phyloP scores from a whole-genome alignment of 441 rosid species.

The Euphorbia corollata region DNA sequence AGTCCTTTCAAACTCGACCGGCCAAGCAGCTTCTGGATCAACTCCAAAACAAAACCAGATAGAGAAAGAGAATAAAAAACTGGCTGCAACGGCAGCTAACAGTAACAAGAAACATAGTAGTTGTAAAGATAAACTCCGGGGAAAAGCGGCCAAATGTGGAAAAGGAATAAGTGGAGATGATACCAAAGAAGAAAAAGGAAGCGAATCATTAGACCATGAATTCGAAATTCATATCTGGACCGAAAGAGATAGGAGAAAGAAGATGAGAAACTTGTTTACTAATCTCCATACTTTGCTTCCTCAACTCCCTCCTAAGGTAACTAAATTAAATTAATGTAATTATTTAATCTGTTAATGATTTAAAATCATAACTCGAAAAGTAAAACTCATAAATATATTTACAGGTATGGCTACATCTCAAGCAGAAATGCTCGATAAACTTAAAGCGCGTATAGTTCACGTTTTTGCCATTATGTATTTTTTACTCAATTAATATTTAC shows the following conservation, averaged over 20 bases:
- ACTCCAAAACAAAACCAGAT: constrained; percentile 16
- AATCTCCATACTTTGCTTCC: constrained; percentile 79
- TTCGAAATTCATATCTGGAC: constrained; percentile 70
- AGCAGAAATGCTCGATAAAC: background rate
- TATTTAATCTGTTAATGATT: background rate
- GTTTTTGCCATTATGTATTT: background rate
- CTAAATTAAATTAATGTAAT: background rate
- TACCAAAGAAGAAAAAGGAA: constrained; percentile 20
- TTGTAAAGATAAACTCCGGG: background rate
- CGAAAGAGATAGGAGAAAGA: constrained; percentile 81
- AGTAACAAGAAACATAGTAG: background rate
- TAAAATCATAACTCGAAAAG: background rate
- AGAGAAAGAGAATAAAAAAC: background rate
- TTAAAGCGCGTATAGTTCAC: background rate
- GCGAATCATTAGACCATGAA: constrained; percentile 51
- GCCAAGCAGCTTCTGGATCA: constrained; percentile 8
- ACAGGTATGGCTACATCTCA: background rate
- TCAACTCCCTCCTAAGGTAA: constrained; percentile 74
- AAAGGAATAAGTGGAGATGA: constrained; percentile 10
- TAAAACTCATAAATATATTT: no score
- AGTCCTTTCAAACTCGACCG: constrained; percentile 34
- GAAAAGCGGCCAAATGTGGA: background rate
- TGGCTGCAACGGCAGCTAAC: background rate
- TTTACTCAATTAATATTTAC: no score
- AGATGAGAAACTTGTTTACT: constrained; percentile 76